Percentiles rank a stretch among this genome's conserved stretches.
Evolutionary conservation across 768 basidiomycete species (phyloP).

Genomic region (Naganishia antarctica): DNA sequence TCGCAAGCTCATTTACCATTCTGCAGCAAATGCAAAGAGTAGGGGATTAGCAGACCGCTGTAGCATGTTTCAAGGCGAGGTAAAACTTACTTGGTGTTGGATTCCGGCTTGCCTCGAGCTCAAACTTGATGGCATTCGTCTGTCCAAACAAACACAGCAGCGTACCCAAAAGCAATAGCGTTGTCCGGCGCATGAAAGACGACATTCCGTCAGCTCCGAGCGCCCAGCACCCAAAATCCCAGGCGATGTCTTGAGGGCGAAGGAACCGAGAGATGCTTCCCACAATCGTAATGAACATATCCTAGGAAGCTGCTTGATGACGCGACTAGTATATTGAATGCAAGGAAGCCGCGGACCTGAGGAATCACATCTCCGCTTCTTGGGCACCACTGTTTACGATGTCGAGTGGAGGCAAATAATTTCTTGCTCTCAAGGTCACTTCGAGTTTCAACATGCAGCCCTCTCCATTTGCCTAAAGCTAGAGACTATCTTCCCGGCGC

Average conservation of each 20-base stretch:
- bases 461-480: too few species aligned
- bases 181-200: constrained; percentile 2
- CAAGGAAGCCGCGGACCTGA: background rate
- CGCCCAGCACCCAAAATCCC: background rate
- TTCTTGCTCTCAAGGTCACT: background rate
- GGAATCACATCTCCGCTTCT: background rate
- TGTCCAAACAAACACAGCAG: constrained; percentile 1
- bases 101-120: constrained; percentile 64
- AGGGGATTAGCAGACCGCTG: background rate
- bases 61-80: too few species aligned
- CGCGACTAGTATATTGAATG: background rate
- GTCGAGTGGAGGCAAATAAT: constrained; percentile 11
- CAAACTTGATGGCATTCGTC: constrained; percentile 72
- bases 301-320: background rate
- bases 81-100: constrained; percentile 61
- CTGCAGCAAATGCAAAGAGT: constrained; percentile 31
- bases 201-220: background rate
- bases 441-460: too few species aligned
- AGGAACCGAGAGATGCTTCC: background rate
- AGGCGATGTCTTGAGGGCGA: background rate
- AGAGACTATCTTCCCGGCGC: background rate
- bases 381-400: constrained; percentile 1
- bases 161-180: background rate
- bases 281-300: too few species aligned
- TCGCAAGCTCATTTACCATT: constrained; percentile 34